phyloP scores from a whole-genome alignment of 1,284 basidiomycete species.

The Clitocybe nebularis region DNA sequence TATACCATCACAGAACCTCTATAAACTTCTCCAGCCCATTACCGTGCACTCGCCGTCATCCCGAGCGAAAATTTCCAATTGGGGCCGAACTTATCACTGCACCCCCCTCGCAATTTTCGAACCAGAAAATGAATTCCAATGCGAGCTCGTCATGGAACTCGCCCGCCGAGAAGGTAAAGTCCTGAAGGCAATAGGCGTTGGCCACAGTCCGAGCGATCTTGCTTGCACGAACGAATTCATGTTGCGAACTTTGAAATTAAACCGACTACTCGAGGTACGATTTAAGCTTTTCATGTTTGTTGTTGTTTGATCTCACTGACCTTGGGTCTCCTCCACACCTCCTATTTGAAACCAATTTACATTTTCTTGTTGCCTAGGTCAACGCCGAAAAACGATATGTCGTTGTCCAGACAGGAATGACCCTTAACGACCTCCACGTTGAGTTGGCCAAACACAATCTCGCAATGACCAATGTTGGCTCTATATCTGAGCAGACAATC shows the following conservation, averaged over 20 bases:
- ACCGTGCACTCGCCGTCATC: constrained; percentile 43
- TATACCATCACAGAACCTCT: constrained; percentile 42
- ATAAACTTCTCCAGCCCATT: constrained; percentile 46
- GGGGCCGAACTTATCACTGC: constrained; percentile 68
- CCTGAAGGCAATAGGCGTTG: constrained; percentile 84
- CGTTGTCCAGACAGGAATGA: constrained; percentile 76
- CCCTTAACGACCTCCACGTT: constrained; percentile 67
- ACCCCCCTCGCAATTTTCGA: constrained; percentile 69
- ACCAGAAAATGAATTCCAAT: constrained; percentile 72
- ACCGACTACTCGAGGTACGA: constrained; percentile 71
- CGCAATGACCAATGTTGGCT: constrained; percentile 91
- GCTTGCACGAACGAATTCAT: constrained; percentile 85
- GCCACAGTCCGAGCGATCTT: constrained; percentile 92
- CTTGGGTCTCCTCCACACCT: constrained; percentile 3
- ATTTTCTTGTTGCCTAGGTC: constrained; percentile 44
- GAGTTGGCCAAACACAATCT: constrained; percentile 68
- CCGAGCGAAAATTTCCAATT: constrained; percentile 59
- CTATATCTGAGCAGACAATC: constrained; percentile 95
- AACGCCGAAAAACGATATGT: constrained; percentile 70
- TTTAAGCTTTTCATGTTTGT: constrained; percentile 21
- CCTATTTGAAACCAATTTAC: constrained; percentile 7
- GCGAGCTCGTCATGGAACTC: constrained; percentile 78
- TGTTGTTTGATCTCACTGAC: constrained; percentile 14
- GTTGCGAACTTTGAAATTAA: constrained; percentile 71
- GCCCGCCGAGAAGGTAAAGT: constrained; percentile 71